Conservation (phyloP, 164 flowering plant species). For the Sedum album region DNA sequence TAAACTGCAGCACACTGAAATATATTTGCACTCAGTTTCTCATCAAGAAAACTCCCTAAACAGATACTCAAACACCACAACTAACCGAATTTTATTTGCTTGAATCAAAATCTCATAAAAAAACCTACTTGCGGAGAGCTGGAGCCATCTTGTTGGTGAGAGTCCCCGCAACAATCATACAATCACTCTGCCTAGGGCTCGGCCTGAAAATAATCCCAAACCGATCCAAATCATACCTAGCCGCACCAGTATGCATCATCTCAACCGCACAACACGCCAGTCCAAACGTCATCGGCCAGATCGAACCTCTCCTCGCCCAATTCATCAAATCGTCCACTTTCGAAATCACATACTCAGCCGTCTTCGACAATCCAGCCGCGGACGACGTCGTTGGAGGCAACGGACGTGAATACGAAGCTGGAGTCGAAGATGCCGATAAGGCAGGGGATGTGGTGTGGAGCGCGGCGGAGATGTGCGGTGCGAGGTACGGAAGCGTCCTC, state of each 20-base stretch:
- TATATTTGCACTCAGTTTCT: no score
- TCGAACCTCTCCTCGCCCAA: slow-evolving; percentile 86
- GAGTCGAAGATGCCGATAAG: slow-evolving; percentile 24
- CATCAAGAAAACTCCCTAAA: not conserved
- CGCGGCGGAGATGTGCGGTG: slow-evolving; percentile 26
- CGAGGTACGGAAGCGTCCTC: slow-evolving; percentile 31
- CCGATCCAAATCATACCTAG: slow-evolving; percentile 89
- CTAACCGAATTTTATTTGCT: no score
- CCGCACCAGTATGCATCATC: slow-evolving; percentile 99
- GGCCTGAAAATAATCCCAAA: slow-evolving; percentile 94
- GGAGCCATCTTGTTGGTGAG: slow-evolving; percentile 99
- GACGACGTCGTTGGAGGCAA: slow-evolving; percentile 38
- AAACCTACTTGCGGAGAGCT: slow-evolving; percentile 80
- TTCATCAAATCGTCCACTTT: slow-evolving; percentile 94
- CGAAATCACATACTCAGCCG: slow-evolving; percentile 86
- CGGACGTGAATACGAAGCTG: slow-evolving; percentile 36
- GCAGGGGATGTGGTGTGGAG: slow-evolving; percentile 44
- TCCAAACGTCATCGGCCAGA: slow-evolving; percentile 99
- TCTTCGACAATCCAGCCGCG: slow-evolving; percentile 54
- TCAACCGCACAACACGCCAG: slow-evolving; percentile 99
- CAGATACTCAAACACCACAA: not conserved
- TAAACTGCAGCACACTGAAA: no score
- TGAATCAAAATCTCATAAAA: no score
- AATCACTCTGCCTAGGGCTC: slow-evolving; percentile 87
- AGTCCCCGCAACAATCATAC: slow-evolving; percentile 97